A percentile compares a stretch with the other conserved stretches of the same genome.
phyloP scores from a whole-genome alignment of 306 rosid genomes.

The Cucurbita argyrosperma region DNA sequence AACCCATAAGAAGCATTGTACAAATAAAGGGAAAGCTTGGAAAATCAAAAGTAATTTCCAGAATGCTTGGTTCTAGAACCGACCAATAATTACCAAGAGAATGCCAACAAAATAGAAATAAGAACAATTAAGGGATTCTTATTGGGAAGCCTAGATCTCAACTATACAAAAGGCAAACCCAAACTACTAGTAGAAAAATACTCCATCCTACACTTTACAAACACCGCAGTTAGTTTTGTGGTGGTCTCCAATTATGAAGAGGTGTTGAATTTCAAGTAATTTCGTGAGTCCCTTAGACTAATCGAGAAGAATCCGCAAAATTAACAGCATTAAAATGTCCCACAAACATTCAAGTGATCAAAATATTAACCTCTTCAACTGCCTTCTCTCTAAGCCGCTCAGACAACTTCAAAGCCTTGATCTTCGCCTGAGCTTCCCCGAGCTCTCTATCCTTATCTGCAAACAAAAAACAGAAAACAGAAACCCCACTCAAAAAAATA shows the following conservation, averaged over 20 bases:
- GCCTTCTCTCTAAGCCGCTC: slow-evolving; percentile 95
- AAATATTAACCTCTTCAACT: slow-evolving; percentile 70
- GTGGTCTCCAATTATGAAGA: neutral
- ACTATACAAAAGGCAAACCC: neutral
- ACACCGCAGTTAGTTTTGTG: neutral
- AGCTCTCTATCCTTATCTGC: slow-evolving; percentile 94
- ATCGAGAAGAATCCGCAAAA: neutral
- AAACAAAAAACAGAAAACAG: slow-evolving; percentile 9
- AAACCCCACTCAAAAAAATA: neutral
- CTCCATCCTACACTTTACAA: neutral
- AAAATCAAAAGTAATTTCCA: neutral
- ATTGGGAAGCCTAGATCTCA: neutral
- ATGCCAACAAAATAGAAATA: neutral
- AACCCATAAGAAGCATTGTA: neutral
- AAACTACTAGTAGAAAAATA: neutral
- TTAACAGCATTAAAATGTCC: neutral
- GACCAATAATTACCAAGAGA: neutral
- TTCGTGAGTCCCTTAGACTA: neutral
- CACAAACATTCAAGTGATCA: neutral
- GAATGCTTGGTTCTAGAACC: neutral
- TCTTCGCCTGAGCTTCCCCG: slow-evolving; percentile 88
- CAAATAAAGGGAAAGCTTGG: neutral
- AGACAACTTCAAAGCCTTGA: slow-evolving; percentile 78
- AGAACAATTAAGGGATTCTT: neutral
- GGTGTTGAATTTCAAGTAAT: neutral